Evolutionary conservation across 2,329 filamentous ascomycete species (phyloP).

Genomic region (Lachnellula occidentalis): DNA sequence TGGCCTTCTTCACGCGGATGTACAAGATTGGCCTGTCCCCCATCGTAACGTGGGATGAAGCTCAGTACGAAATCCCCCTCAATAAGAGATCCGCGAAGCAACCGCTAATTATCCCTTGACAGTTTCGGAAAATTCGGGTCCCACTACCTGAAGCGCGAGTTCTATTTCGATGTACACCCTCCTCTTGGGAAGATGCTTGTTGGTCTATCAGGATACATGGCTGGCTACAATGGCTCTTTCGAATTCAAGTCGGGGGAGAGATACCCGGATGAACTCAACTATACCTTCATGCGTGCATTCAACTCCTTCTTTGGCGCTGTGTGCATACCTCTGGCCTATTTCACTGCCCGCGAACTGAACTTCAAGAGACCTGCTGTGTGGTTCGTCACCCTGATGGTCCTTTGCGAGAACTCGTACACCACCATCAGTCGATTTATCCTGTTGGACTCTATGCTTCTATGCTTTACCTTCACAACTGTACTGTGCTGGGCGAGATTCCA

Average conservation of each 20-base stretch:
- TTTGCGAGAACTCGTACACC: conserved; percentile 98
- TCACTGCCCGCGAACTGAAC: conserved; percentile 84
- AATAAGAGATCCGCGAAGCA: conserved; percentile 21
- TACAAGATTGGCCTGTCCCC: conserved; percentile 67
- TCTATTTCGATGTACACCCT: conserved; percentile 96
- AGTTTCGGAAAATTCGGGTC: conserved; percentile 97
- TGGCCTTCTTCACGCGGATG: conserved; percentile 61
- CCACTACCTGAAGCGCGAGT: conserved; percentile 97
- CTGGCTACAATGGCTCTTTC: conserved; percentile 97
- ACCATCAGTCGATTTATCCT: conserved; percentile 98
- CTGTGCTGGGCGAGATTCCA: conserved; percentile 98
- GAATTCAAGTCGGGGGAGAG: conserved; percentile 98
- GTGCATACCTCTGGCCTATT: conserved; percentile 92
- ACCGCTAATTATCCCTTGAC: conserved; percentile 15
- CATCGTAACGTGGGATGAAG: conserved; percentile 73
- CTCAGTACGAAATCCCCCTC: conserved; percentile 50
- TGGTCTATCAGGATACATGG: conserved; percentile 89
- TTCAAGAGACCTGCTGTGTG: conserved; percentile 84
- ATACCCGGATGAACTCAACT: conserved; percentile 90
- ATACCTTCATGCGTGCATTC: conserved; percentile 97
- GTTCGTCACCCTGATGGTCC: conserved; percentile 92
- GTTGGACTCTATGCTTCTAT: conserved; percentile 96
- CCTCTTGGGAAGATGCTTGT: conserved; percentile 98
- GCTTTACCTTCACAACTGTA: conserved; percentile 96
- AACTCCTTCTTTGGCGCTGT: conserved; percentile 91